Evolutionary conservation across 805 yeast species (phyloP), one percentile per base, ranked within the genome.

Genomic region (Candida patagonica): DNA sequence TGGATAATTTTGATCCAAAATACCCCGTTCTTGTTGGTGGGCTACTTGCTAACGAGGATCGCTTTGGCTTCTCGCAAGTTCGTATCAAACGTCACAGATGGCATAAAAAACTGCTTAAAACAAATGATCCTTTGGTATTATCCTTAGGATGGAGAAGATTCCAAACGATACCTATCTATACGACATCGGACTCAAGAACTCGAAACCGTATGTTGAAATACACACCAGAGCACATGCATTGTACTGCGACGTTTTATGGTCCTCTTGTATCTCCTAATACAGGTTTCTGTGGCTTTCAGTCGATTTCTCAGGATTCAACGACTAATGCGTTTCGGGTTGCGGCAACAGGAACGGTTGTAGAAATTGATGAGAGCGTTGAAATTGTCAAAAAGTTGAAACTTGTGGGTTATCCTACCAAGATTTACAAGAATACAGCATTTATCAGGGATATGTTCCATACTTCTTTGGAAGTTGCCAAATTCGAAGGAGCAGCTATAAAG

Each of bases 61-160:
- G 94, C 55, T 89, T 88, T 57, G 99, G 98, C 5, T 80, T 83
- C 55, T 70, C 87, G 65, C 89, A 85, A 56, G 96, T 85, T 35
- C 77, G 97, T 66, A 76, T 92, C 45, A 87, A 96, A 76, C 79
- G 96, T 63, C 99, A 92, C 60, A 78, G 98, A 68, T 92, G 99
- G 99, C 96, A 92, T 64, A 89, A 87, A 58, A 87, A 87, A 71
- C 85, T 94, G 43, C 69, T 92, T 53, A 92, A 92, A 62, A 76
- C 96, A 7, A 94, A 86, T 56, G 99, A 92, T 64, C 98, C 99
- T 1, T 69, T 94, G 49, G 86, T 92, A 40, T 60, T 92, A 36
- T 89, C 97, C 0, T 65, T 92, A 31, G 99, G 99, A 27, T 92
- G 98, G 99, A 78, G 99, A 67, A 73, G 99, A 61, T 94, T 92